Evolutionary conservation across 495 filamentous ascomycete species (phyloP).

Genomic region (Penicillium robsamsonii): DNA sequence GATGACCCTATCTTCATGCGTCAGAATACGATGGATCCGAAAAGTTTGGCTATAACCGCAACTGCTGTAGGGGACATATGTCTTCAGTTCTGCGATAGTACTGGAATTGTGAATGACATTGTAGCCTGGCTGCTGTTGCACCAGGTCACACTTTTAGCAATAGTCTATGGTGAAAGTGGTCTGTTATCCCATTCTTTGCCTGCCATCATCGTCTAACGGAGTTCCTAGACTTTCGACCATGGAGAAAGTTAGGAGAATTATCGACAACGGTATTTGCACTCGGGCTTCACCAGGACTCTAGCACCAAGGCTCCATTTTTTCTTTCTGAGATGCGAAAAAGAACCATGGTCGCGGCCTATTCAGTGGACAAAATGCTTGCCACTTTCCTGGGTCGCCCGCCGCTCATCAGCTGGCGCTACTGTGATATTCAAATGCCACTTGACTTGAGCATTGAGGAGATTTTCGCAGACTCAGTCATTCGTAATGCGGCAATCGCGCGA

Average conservation of each 20-base stretch:
- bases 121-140: conserved; percentile 23
- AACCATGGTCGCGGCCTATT: conserved; percentile 47
- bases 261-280: conserved; percentile 42
- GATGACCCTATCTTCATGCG: conserved; percentile 10
- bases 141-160: conserved; percentile 19
- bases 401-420: conserved; percentile 48
- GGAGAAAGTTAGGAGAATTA: conserved; percentile 30
- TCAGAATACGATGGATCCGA: conserved; percentile 12
- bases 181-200: background rate
- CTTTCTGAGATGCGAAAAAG: conserved; percentile 45
- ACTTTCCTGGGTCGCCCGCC: conserved; percentile 55
- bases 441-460: conserved; percentile 51
- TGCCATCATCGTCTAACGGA: background rate
- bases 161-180: conserved; percentile 31
- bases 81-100: conserved; percentile 29
- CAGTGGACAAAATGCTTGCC: conserved; percentile 45
- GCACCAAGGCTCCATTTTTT: conserved; percentile 40
- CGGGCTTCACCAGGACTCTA: conserved; percentile 51
- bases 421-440: conserved; percentile 49
- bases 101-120: conserved; percentile 30
- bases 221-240: conserved; percentile 25
- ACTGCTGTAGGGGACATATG: conserved; percentile 28
- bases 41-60: conserved; percentile 12
- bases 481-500: conserved; percentile 32
- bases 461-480: conserved; percentile 36